Evolutionary conservation across 495 filamentous ascomycete species (phyloP), one percentile per base, ranked within the genome.

Genomic region (Neurospora sp.): DNA sequence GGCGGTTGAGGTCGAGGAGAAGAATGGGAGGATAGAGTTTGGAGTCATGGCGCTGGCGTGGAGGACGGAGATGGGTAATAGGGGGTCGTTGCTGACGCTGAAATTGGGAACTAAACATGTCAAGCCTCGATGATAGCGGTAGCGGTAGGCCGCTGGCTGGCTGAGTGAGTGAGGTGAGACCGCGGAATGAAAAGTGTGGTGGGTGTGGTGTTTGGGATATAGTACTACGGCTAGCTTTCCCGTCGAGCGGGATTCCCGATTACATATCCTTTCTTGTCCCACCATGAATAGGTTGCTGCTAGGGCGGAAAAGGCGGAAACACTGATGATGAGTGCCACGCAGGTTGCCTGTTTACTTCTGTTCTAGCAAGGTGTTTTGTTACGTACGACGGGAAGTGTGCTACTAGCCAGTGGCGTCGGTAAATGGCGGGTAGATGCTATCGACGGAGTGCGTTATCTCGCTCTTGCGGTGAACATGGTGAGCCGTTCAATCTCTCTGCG

Each of bases 51-150:
- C 88, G 44, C 90, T 99, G 59, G 90, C 92, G 74, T 99, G 96
- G 96, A 85, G 94, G 72, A 90, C 91, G 70, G 87, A 91, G 72
- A 94, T 97, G 92, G 96, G 96, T 3, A 94, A 96, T 82, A 87
- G 89, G 74, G 96, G 96, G 6, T 92, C 90, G 77, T 84, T 99
- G 76, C 92, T 88, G 41, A 99, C 96, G 20, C 94, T 94, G 31
- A 94, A 91, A 84, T 81, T 99, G 73, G 89, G 93, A 53, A 82
- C 85, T 14, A 80, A 81, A 74, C 53, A 81, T 70, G 72, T 75
- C 7, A 76, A 71, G 74, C 76, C 74, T 72, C 69, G 53, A 37
- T 65, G 70, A 70, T 41, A 70, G 42, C 37, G 53, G 27, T 20
- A 45, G 38, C 35, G 59, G 71, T 45, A 45, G 18, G 8, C 35